Evolutionary conservation across 495 filamentous ascomycete species (phyloP), one percentile per base, ranked within the genome.

Genomic region (Neurospora intermedia): DNA sequence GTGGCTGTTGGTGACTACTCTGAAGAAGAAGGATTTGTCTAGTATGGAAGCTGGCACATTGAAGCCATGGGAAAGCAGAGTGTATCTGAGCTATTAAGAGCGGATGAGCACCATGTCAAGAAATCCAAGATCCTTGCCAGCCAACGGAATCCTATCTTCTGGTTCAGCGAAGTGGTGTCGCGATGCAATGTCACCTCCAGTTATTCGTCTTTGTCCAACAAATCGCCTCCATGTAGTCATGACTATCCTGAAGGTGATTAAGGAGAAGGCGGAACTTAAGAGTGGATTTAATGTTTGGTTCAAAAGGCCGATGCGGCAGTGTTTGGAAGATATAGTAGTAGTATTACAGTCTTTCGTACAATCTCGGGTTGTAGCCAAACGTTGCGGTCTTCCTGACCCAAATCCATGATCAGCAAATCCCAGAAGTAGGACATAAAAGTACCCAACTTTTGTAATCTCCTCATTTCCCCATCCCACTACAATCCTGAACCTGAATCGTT

Each of bases 41-140:
- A 41, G 18, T 3, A 43, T 31, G 42, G 43, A 38, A 10, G 6
- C 7, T 7, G 66, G 41, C 23, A n/a, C 18, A 1, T 23, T 76
- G 27, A 66, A 1, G 18, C 70, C 75, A 8, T 76, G 75, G 75
- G 75, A 76, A n/a, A 69, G 75, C 8, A 76, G 75, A 23, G 73
- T 76, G 70, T 76, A 76, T 38, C 18, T 73, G 2, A 75, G 39
- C 27, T 71, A 73, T 7, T 18, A 2, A 38, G 3, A 5, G 54
- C 6, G 6, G 2, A 54, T 15, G 20, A 54, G 46, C 10, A 39
- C 35, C 35, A 0, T 38, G 35, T 38, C 35, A 6, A 38, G 35
- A 38, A 38, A 38, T 38, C 35, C 35, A 38, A 38, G 35, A 38
- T 38, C 35, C 35, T 38, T 38, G 6, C 35, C 1, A 6, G 6